Evolutionary conservation across 176 grass and related monocot genomes (phyloP).

Genomic region (Triticum monococcum): DNA sequence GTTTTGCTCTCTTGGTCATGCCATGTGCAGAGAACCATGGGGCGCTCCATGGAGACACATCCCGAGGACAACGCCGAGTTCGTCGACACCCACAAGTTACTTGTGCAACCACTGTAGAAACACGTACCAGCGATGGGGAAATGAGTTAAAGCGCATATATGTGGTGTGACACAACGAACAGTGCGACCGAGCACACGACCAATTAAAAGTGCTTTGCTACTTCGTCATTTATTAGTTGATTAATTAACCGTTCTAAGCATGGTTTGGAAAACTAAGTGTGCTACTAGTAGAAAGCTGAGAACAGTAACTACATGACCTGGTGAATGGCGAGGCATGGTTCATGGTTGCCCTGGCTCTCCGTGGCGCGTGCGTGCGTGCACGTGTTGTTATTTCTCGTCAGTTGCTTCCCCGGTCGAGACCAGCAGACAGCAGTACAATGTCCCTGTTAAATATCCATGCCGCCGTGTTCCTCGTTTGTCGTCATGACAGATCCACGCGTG

Average conservation of each 20-base stretch:
- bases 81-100: background rate
- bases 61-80: background rate
- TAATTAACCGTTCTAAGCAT: background rate
- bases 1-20: background rate
- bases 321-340: background rate
- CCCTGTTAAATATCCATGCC: background rate
- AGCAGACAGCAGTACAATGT: background rate
- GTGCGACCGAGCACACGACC: background rate
- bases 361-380: background rate
- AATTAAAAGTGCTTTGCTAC: background rate
- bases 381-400: background rate
- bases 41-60: slow-evolving; percentile 34
- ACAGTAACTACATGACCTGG: background rate
- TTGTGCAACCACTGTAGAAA: slow-evolving; percentile 14
- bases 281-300: background rate
- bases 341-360: background rate
- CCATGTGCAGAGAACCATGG: background rate
- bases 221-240: background rate
- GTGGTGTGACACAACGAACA: background rate
- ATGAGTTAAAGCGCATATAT: background rate
- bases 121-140: slow-evolving; percentile 5
- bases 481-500: background rate
- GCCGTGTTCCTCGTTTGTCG: background rate
- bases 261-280: background rate
- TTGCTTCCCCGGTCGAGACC: background rate